A percentile compares a stretch with the other conserved stretches of the same genome.
phyloP scores from a whole-genome alignment of 805 yeast species.

The Starmerella bacillaris region DNA sequence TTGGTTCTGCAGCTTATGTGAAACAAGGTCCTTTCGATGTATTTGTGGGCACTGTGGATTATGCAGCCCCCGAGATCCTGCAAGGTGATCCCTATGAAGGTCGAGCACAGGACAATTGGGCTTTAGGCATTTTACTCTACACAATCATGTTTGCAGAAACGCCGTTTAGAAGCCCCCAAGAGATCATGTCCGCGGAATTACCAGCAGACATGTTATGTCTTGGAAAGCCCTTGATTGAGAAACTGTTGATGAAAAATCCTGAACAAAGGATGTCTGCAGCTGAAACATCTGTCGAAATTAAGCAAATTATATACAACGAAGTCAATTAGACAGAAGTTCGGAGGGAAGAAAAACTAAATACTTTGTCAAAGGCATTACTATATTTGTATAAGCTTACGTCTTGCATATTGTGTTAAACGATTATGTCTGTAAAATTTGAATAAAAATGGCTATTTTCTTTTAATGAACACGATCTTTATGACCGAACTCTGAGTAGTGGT shows the following conservation, averaged over 20 bases:
- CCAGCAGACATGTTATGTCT: constrained; percentile 2
- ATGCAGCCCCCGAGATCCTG: constrained; percentile 93
- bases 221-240: constrained; percentile 4
- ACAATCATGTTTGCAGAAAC: constrained; percentile 85
- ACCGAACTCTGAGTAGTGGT: too few species aligned
- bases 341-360: too few species aligned
- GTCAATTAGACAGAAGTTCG: not conserved
- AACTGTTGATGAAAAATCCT: constrained; percentile 3
- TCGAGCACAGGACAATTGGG: constrained; percentile 93
- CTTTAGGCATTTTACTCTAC: constrained; percentile 75
- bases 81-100: constrained; percentile 82
- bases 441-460: too few species aligned
- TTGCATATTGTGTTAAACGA: too few species aligned
- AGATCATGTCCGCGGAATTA: constrained; percentile 77
- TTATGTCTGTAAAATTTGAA: too few species aligned
- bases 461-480: too few species aligned
- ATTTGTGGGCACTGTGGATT: constrained; percentile 92
- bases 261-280: constrained; percentile 8
- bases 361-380: too few species aligned
- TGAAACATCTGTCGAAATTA: not conserved
- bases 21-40: constrained; percentile 91
- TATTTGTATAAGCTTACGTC: too few species aligned
- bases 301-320: not conserved
- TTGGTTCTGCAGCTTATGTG: constrained; percentile 85
- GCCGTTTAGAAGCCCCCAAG: constrained; percentile 90